Conservation (phyloP, 83 land plant species). For the Picea mariana region DNA sequence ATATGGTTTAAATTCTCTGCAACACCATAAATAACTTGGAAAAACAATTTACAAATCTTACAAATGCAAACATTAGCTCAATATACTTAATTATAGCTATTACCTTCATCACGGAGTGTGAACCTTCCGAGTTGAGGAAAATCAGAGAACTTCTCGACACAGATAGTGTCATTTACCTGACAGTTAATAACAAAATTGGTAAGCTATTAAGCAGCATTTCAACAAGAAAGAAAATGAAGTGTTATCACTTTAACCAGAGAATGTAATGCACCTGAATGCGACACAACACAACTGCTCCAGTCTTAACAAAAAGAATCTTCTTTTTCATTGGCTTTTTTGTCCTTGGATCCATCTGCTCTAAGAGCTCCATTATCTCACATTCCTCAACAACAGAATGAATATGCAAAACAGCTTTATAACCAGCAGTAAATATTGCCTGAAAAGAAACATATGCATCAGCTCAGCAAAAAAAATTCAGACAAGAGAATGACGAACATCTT, state of each 20-base stretch:
- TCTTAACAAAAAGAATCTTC: conserved; percentile 87
- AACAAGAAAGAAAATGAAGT: background rate
- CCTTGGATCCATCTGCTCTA: conserved; percentile 89
- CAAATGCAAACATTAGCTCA: background rate
- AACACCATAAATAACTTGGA: background rate
- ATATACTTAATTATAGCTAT: background rate
- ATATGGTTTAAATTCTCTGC: background rate
- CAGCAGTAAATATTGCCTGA: conserved; percentile 97
- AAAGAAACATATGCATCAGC: conserved; percentile 5
- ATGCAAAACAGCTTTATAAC: conserved; percentile 94
- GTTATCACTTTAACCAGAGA: background rate
- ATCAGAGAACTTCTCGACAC: conserved; percentile 87
- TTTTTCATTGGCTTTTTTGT: conserved; percentile 85
- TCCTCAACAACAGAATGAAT: conserved; percentile 96
- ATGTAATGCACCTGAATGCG: conserved; percentile 74
- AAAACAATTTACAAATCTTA: background rate
- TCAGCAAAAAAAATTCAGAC: background rate
- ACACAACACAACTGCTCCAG: conserved; percentile 86
- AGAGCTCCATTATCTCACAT: conserved; percentile 89
- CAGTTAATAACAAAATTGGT: background rate
- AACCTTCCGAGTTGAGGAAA: conserved; percentile 97
- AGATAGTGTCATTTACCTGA: conserved; percentile 83
- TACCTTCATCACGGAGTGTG: conserved; percentile 98
- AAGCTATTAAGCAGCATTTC: background rate
- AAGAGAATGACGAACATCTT: background rate